phyloP scores from a whole-genome alignment of 2,329 filamentous ascomycete genomes.

The Microdochium bolleyi region DNA sequence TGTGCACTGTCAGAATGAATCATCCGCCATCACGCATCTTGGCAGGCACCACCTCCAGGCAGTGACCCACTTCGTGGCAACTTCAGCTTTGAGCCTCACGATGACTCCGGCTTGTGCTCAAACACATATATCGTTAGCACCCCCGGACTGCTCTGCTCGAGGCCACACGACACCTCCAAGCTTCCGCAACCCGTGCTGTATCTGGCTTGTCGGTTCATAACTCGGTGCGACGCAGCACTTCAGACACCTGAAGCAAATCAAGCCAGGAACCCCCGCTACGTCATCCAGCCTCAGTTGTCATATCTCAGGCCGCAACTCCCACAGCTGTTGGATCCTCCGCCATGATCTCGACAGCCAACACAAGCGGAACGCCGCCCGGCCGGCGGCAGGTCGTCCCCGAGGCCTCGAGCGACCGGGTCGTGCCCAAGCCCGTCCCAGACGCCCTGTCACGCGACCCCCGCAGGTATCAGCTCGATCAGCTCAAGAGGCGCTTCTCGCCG shows the following conservation, averaged over 20 bases:
- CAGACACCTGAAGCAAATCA: too few relatives aligned
- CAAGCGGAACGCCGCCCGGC: conserved; percentile 17
- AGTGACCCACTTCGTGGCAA: not conserved
- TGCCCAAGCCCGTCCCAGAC: conserved; percentile 58
- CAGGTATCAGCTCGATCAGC: conserved; percentile 66
- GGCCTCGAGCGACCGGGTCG: conserved; percentile 38
- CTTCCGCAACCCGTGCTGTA: not conserved
- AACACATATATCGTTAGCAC: not conserved
- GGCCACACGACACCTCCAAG: not conserved
- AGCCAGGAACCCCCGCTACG: not conserved
- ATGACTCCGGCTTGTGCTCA: not conserved
- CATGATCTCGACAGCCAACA: conserved; percentile 30
- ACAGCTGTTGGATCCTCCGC: too few relatives aligned
- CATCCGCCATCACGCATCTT: not conserved
- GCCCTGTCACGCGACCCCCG: conserved; percentile 60
- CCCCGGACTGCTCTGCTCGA: too few relatives aligned
- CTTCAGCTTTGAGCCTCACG: not conserved
- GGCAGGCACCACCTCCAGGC: not conserved
- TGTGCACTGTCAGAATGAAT: not conserved
- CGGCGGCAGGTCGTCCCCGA: conserved; percentile 38
- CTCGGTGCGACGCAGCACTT: too few relatives aligned
- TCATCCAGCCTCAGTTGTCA: too few relatives aligned
- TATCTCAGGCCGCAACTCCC: too few relatives aligned
- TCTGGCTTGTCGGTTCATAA: not conserved
- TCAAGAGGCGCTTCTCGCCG: conserved; percentile 57